Percentiles rank a stretch among this genome's conserved stretches.
Conservation (phyloP, 2,329 filamentous ascomycete species). For the Blastomyces percursus region DNA sequence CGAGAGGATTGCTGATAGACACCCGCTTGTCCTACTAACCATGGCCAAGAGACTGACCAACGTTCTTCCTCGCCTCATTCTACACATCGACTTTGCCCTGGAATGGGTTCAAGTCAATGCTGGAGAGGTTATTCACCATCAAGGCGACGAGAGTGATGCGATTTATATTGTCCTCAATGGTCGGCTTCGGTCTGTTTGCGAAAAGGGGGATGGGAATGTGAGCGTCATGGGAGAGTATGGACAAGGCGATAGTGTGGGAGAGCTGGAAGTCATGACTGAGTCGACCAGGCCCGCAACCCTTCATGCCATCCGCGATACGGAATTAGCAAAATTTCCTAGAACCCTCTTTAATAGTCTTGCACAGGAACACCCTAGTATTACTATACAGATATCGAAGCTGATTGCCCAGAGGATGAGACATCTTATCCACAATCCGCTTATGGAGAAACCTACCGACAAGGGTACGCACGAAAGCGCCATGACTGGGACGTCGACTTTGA, state of each 20-base stretch:
- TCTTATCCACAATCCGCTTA: slow-evolving; percentile 68
- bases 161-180: slow-evolving; percentile 98
- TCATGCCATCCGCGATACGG: slow-evolving; percentile 92
- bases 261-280: slow-evolving; percentile 94
- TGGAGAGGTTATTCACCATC: slow-evolving; percentile 87
- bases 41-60: slow-evolving; percentile 92
- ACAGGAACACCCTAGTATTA: slow-evolving; percentile 93
- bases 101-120: slow-evolving; percentile 98
- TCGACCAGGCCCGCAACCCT: slow-evolving; percentile 80
- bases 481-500: slow-evolving; percentile 68
- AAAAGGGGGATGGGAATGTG: slow-evolving; percentile 69
- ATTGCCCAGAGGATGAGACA: slow-evolving; percentile 91
- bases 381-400: slow-evolving; percentile 97
- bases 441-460: slow-evolving; percentile 53
- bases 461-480: slow-evolving; percentile 42
- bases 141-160: slow-evolving; percentile 90
- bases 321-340: slow-evolving; percentile 89
- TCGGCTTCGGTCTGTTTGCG: slow-evolving; percentile 71
- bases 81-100: slow-evolving; percentile 95
- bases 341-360: slow-evolving; percentile 96
- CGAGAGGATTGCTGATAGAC: slow-evolving; percentile 83
- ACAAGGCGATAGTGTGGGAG: slow-evolving; percentile 94
- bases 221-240: slow-evolving; percentile 85
- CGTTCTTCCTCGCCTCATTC: slow-evolving; percentile 73
- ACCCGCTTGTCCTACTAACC: slow-evolving; percentile 83